These are phyloP conservation scores for Benincasa hispida DNA, from an alignment of 306 rosid species.

Conservation along the genomic window DNA sequence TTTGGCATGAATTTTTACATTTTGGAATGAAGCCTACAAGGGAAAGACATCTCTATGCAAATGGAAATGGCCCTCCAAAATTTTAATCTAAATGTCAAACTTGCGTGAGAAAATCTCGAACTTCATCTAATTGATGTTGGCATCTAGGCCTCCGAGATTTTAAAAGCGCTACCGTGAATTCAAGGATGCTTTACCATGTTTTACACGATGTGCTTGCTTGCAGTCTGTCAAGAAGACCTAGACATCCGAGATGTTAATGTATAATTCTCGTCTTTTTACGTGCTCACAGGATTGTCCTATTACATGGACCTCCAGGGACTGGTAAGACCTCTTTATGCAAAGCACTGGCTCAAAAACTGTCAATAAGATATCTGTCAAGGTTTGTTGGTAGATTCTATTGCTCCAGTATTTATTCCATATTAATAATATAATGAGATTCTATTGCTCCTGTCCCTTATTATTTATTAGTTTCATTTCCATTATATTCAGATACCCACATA, in stretches of 20 bases:
- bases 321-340: conserved; percentile 95
- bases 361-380: conserved; percentile 71
- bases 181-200: not conserved
- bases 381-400: conserved; percentile 15
- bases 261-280: conserved; percentile 4
- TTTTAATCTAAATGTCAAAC: not conserved
- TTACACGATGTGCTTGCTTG: not conserved
- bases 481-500: conserved; percentile 55
- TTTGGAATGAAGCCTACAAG: not conserved
- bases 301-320: conserved; percentile 97
- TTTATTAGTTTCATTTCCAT: not conserved
- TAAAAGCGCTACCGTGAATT: not conserved
- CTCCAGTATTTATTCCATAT: not conserved
- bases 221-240: not conserved
- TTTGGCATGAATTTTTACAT: not conserved
- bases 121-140: not conserved
- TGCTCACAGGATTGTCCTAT: conserved; percentile 58
- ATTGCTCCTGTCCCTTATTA: not conserved
- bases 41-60: not conserved
- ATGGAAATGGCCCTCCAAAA: not conserved
- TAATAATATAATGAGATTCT: not conserved
- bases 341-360: conserved; percentile 90
- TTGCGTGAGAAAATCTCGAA: not conserved
- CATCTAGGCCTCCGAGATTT: not conserved
- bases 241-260: conserved; percentile 6